Conservation (phyloP, 2,329 filamentous ascomycete genomes). For the Fusarium begoniae region DNA sequence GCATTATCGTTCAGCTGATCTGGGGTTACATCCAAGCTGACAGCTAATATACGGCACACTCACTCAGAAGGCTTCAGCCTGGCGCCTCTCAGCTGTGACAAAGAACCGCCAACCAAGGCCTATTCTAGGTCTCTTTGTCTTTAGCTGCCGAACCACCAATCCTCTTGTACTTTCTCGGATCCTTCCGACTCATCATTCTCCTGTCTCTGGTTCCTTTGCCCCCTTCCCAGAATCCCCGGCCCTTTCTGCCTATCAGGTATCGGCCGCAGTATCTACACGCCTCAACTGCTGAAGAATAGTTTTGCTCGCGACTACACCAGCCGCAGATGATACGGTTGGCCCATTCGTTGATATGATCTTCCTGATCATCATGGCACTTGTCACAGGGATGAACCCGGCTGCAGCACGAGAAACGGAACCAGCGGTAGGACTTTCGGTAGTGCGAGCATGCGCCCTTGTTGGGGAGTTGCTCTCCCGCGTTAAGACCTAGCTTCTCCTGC, state of each 20-base stretch:
- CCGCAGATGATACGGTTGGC: constrained; percentile 87
- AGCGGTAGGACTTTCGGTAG: constrained; percentile 67
- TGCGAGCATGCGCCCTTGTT: constrained; percentile 64
- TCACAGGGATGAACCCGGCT: constrained; percentile 68
- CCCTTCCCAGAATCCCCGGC: constrained; percentile 84
- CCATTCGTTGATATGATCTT: constrained; percentile 81
- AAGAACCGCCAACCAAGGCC: background rate
- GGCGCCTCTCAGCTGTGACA: constrained; percentile 18
- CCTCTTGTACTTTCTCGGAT: constrained; percentile 77
- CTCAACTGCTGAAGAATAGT: constrained; percentile 72
- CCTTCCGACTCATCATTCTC: constrained; percentile 76
- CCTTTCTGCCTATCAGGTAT: constrained; percentile 72
- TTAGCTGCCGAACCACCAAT: constrained; percentile 51
- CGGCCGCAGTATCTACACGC: constrained; percentile 79
- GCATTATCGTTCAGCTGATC: constrained; percentile 18
- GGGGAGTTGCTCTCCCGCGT: constrained; percentile 65
- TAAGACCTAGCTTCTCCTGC: constrained; percentile 65
- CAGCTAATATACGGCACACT: background rate
- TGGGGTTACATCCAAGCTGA: constrained; percentile 30
- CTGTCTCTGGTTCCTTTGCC: constrained; percentile 82
- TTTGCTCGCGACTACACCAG: constrained; percentile 82
- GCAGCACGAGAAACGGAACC: constrained; percentile 74
- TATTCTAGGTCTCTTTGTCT: constrained; percentile 21
- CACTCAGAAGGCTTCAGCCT: constrained; percentile 7
- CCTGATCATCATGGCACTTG: constrained; percentile 77